Percentiles rank a stretch among this genome's conserved stretches.
phyloP scores from a whole-genome alignment of 805 yeast genomes.

The Sporopachydermia lactativora region DNA sequence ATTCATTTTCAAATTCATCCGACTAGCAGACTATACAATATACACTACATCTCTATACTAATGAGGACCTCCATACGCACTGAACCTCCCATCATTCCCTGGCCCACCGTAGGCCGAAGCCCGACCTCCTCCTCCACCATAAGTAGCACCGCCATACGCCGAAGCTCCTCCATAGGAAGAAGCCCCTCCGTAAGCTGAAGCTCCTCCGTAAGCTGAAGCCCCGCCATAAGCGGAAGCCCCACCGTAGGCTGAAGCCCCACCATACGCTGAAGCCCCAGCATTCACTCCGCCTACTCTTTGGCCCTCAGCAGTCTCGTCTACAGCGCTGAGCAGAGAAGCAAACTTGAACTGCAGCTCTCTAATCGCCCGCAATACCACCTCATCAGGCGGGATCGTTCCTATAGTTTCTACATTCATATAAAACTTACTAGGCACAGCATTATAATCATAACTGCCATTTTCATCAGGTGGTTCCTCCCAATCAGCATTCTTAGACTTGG shows the following conservation, averaged over 20 bases:
- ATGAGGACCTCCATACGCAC: constrained; percentile 4
- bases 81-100: constrained; percentile 3
- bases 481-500: constrained; percentile 71
- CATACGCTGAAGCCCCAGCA: constrained; percentile 14
- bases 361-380: constrained; percentile 76
- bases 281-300: constrained; percentile 27
- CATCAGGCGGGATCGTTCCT: constrained; percentile 80
- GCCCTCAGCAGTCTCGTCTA: constrained; percentile 28
- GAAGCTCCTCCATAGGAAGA: constrained; percentile 20
- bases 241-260: constrained; percentile 20
- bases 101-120: constrained; percentile 20
- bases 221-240: constrained; percentile 15
- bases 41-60: constrained; percentile 4
- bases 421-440: constrained; percentile 66
- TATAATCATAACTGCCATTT: constrained; percentile 74
- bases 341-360: constrained; percentile 78
- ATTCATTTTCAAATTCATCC: too few species aligned
- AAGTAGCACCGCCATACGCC: constrained; percentile 16
- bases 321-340: constrained; percentile 71
- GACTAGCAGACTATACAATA: too few species aligned
- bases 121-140: constrained; percentile 14
- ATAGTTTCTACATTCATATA: constrained; percentile 88
- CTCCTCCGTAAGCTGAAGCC: constrained; percentile 17
- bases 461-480: constrained; percentile 94
- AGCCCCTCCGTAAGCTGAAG: constrained; percentile 19